phyloP scores from a whole-genome alignment of 148 eudicot genomes.

The Agrostemma githago region DNA sequence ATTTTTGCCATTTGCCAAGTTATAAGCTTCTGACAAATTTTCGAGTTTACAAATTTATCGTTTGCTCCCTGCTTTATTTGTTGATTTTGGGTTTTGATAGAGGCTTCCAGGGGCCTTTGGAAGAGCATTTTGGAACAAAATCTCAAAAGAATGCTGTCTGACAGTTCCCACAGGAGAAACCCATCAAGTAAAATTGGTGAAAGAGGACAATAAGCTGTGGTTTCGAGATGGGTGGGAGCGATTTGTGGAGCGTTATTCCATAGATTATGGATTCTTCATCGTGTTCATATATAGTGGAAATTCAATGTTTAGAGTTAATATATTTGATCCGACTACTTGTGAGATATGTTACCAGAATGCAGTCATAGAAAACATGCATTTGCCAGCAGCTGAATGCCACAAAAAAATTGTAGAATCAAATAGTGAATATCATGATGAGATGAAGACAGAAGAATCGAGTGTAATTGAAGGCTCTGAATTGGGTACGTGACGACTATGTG shows the following conservation, averaged over 20 bases:
- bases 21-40: no score
- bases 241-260: conserved; percentile 29
- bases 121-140: conserved; percentile 8
- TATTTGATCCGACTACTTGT: background rate
- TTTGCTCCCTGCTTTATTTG: no score
- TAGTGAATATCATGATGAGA: no score
- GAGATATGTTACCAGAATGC: background rate
- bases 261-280: conserved; percentile 22
- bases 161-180: conserved; percentile 35
- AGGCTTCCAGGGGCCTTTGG: conserved; percentile 9
- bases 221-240: conserved; percentile 35
- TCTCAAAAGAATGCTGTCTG: conserved; percentile 20
- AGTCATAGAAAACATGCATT: no score
- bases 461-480: no score
- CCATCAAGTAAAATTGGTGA: conserved; percentile 23
- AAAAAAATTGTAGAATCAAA: no score
- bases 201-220: conserved; percentile 28
- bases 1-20: no score
- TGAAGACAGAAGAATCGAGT: no score
- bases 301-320: background rate
- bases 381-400: no score
- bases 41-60: no score
- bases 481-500: no score
- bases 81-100: background rate
- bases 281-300: background rate